These are phyloP conservation scores for Ogataea pini DNA, from an alignment of 805 yeast species.

Conservation along the genomic window DNA sequence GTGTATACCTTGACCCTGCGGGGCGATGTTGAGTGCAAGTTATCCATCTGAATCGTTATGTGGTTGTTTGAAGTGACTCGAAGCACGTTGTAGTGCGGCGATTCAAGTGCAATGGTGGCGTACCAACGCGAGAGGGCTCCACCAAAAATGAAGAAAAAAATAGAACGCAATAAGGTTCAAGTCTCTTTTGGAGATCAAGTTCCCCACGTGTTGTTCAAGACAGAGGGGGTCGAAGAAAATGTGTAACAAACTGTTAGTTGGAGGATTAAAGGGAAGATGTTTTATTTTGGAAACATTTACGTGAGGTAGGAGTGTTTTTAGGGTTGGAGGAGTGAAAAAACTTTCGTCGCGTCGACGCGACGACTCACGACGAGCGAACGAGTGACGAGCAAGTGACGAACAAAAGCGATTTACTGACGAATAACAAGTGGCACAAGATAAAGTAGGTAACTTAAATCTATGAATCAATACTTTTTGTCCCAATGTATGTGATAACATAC, in stretches of 20 bases:
- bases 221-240: no score
- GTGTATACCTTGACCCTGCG: conserved; percentile 91
- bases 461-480: no score
- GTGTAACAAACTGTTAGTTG: no score
- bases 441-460: no score
- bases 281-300: no score
- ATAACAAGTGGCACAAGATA: no score
- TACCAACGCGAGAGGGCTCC: not conserved
- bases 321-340: no score
- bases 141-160: not conserved
- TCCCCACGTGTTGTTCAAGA: no score
- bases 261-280: not conserved
- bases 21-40: conserved; percentile 41
- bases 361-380: not conserved
- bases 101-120: not conserved
- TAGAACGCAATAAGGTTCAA: not conserved
- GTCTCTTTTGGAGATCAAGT: no score
- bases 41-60: conserved; percentile 16
- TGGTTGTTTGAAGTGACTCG: not conserved
- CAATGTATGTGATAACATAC: no score
- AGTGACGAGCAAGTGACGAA: not conserved
- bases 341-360: not conserved
- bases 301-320: no score
- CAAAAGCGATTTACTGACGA: no score
- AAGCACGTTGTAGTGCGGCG: not conserved